phyloP scores from a whole-genome alignment of 495 filamentous ascomycete species.

The Neurospora terricola region DNA sequence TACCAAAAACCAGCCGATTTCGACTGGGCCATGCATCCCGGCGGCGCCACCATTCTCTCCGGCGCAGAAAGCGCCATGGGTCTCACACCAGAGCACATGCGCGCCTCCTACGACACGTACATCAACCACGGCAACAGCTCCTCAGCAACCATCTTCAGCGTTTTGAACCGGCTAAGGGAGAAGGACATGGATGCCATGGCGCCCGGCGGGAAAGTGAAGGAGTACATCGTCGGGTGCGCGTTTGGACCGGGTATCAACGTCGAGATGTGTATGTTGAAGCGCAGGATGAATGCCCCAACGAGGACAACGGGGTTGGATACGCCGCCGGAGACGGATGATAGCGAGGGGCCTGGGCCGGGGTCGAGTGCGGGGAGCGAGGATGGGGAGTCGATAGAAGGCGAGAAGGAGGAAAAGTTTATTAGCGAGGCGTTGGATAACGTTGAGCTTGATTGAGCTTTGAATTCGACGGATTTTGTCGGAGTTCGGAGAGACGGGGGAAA shows the following conservation, averaged over 20 bases:
- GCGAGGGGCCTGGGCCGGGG: constrained; percentile 14
- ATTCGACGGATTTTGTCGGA: not conserved
- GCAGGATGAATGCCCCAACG: constrained; percentile 19
- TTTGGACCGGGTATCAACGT: constrained; percentile 57
- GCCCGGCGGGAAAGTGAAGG: constrained; percentile 32
- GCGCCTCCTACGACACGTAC: constrained; percentile 53
- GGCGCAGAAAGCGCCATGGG: constrained; percentile 45
- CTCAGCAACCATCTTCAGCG: constrained; percentile 50
- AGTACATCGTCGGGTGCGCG: constrained; percentile 52
- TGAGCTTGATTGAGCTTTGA: constrained; percentile 29
- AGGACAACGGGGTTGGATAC: constrained; percentile 24
- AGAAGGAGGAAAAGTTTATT: constrained; percentile 24
- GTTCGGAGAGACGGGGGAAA: not conserved
- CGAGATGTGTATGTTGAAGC: constrained; percentile 52
- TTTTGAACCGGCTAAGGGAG: constrained; percentile 46
- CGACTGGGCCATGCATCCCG: constrained; percentile 63
- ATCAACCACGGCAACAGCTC: constrained; percentile 51
- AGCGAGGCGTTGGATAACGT: constrained; percentile 33
- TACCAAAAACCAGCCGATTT: constrained; percentile 40
- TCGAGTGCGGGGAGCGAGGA: constrained; percentile 25
- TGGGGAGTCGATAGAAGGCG: constrained; percentile 19
- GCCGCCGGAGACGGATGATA: constrained; percentile 38
- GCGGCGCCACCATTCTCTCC: constrained; percentile 53
- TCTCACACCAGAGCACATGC: constrained; percentile 48
- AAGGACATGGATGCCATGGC: constrained; percentile 47